Evolutionary conservation across 176 grass and related monocot species (phyloP), one percentile per base, ranked within the genome.

Genomic region (Alloteropsis semialata): DNA sequence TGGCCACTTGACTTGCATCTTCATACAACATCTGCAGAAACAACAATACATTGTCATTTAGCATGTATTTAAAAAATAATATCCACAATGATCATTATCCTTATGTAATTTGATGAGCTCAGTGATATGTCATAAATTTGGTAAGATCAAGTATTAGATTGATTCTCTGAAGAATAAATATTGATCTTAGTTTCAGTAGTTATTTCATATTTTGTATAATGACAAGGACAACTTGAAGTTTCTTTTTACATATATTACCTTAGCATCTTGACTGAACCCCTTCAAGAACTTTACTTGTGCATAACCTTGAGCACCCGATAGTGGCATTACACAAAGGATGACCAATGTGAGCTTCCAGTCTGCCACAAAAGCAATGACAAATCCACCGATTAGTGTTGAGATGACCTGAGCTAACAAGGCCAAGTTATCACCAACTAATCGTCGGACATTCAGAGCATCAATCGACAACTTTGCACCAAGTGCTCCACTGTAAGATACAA

Each of bases 1-100:
- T 96, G 74, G 94, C 94, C 45, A 96, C 88, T 76, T 96, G 94
- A 68, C 91, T 91, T 60, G 94, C 94, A 66, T 96, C 94, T 87
- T 96, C 94, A 67, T 93, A 93, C 84, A 91, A 78, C 38, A 75
- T 82, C 94, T 96, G 61, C 50, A 81, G 55, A 69, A 79, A 56
- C 18, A 83, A 9, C 10, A 68, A 67, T 41, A 10, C 21, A 48
- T 77, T 58, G 41, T 56, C 57, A 77, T 8, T 82, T 65, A 58
- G 10, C 37, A 82, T 17, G 15, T 73, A 58, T 6, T 43, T 0
- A 48, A 81, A 69, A 62, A 70, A 7, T 55, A 65, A 70, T 55
- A 43, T 89, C 27, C 86, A 19, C 5, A 65, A 6, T 65, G 58
- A 18, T 57, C 29, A 78, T 15, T 65, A 29, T 25, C 57, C 14